Conservation (phyloP, 495 filamentous ascomycete species). For the Cenococcum geophilum region DNA sequence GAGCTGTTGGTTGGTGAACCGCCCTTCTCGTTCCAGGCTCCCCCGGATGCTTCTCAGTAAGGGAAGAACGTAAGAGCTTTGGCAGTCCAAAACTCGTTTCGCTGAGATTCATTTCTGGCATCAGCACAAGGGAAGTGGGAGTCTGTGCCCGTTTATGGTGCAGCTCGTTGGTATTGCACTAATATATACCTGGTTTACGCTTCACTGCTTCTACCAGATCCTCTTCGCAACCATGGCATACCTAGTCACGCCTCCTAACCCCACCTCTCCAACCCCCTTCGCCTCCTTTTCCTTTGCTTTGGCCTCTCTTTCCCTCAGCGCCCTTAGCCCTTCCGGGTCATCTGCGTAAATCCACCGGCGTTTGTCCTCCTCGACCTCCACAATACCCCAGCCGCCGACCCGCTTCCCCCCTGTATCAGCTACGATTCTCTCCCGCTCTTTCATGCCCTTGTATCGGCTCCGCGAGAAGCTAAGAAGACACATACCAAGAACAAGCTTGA, state of each 20-base stretch:
- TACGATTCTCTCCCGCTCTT: slow-evolving; percentile 54
- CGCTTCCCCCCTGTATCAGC: slow-evolving; percentile 63
- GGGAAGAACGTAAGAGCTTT: no score
- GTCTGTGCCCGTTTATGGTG: no score
- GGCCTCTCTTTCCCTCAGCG: slow-evolving; percentile 63
- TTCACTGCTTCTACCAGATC: slow-evolving; percentile 61
- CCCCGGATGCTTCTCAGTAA: no score
- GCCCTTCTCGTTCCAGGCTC: no score
- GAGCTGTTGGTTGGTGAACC: no score
- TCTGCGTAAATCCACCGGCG: slow-evolving; percentile 81
- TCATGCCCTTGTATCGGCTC: slow-evolving; percentile 73
- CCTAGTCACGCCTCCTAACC: slow-evolving; percentile 63
- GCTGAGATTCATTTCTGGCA: no score
- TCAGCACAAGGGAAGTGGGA: no score
- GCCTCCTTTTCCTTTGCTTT: slow-evolving; percentile 47
- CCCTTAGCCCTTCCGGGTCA: slow-evolving; percentile 63
- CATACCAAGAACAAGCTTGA: slow-evolving; percentile 84
- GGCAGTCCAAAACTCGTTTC: no score
- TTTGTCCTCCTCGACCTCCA: slow-evolving; percentile 85
- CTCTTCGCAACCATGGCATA: slow-evolving; percentile 93
- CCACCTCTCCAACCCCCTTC: slow-evolving; percentile 41
- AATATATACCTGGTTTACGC: no score
- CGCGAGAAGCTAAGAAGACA: slow-evolving; percentile 66
- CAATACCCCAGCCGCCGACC: slow-evolving; percentile 72
- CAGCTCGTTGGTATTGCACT: no score